A percentile compares a stretch with the other conserved stretches of the same genome.
Conservation (phyloP, 805 yeast genomes). For the Cyberlindnera americana region DNA sequence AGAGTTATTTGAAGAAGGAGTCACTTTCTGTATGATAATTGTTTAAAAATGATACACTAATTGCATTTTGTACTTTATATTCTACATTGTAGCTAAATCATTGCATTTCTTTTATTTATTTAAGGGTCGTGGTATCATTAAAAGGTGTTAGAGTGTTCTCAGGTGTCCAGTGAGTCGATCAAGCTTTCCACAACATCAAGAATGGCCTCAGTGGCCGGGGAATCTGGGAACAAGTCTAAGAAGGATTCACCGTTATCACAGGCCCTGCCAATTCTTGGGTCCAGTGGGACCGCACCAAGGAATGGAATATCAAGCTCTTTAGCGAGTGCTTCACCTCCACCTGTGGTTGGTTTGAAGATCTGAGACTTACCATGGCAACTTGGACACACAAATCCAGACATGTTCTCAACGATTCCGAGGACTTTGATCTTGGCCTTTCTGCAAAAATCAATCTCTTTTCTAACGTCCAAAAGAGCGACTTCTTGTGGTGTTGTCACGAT, state of each 20-base stretch:
- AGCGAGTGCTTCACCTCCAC: slow-evolving; percentile 88
- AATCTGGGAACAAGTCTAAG: slow-evolving; percentile 78
- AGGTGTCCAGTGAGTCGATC: slow-evolving; percentile 47
- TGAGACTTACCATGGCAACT: slow-evolving; percentile 85
- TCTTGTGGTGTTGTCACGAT: slow-evolving; percentile 98
- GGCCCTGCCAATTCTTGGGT: slow-evolving; percentile 86
- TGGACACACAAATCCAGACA: slow-evolving; percentile 99
- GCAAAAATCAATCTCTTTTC: slow-evolving; percentile 95
- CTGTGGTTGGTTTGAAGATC: slow-evolving; percentile 93
- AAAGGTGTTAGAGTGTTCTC: no score
- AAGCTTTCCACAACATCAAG: slow-evolving; percentile 74
- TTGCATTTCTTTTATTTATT: neutral
- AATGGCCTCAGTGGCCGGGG: slow-evolving; percentile 89
- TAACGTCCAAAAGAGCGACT: slow-evolving; percentile 88
- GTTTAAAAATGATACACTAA: neutral
- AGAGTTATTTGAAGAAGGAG: slow-evolving; percentile 13
- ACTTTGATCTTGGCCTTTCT: slow-evolving; percentile 82
- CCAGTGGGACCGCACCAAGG: slow-evolving; percentile 91
- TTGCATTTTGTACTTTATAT: slow-evolving; percentile 5
- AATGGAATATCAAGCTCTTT: slow-evolving; percentile 74
- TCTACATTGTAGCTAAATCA: no score
- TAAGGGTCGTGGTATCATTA: neutral
- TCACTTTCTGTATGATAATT: slow-evolving; percentile 3
- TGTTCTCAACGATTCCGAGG: slow-evolving; percentile 91
- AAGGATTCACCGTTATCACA: slow-evolving; percentile 88